These are phyloP conservation scores for Suillus placidus DNA, from an alignment of 768 basidiomycete species.

Conservation along the genomic window DNA sequence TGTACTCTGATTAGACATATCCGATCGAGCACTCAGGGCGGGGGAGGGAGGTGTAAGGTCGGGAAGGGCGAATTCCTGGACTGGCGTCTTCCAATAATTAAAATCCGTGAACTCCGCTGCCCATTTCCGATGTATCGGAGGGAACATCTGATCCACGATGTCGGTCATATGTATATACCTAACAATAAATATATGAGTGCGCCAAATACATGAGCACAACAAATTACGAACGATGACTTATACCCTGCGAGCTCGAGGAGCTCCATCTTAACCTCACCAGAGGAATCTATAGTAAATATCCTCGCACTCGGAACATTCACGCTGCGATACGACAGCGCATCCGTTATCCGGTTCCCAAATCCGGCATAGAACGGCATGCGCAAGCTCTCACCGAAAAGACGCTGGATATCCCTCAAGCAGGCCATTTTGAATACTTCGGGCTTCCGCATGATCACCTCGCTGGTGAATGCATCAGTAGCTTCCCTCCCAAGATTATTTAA, in stretches of 20 bases:
- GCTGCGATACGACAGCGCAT: constrained; percentile 95
- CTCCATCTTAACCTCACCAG: constrained; percentile 96
- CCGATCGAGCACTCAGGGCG: constrained; percentile 91
- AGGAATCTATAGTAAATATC: constrained; percentile 96
- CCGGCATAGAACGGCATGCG: constrained; percentile 92
- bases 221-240: constrained; percentile 79
- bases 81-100: constrained; percentile 90
- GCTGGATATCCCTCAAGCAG: constrained; percentile 91
- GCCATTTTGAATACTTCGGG: constrained; percentile 99
- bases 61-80: constrained; percentile 79
- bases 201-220: background rate
- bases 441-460: constrained; percentile 98
- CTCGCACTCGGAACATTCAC: constrained; percentile 93
- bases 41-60: constrained; percentile 88
- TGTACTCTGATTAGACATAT: constrained; percentile 74
- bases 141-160: constrained; percentile 99
- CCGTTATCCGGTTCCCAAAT: constrained; percentile 97
- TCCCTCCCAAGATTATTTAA: background rate
- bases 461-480: constrained; percentile 32
- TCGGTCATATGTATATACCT: constrained; percentile 99
- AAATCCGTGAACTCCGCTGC: constrained; percentile 93
- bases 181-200: background rate
- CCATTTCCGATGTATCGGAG: constrained; percentile 89
- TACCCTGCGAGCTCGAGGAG: constrained; percentile 95
- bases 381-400: constrained; percentile 76